These are phyloP conservation scores for Arabidopsis suecica DNA, from an alignment of 345 rosid species.

Conservation along the genomic window DNA sequence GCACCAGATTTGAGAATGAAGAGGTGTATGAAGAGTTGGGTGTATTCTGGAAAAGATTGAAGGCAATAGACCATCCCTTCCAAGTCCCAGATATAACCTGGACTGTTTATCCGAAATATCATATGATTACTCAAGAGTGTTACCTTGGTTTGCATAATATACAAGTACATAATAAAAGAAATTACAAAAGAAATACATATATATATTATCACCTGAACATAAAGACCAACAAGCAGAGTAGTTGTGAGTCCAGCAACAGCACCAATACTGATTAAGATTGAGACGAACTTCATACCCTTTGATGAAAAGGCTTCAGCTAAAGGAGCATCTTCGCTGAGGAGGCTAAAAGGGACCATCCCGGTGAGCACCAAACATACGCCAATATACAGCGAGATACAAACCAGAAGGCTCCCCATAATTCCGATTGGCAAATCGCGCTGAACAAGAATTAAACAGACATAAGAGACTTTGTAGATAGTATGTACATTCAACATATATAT, in stretches of 20 bases:
- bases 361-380: slow-evolving; percentile 92
- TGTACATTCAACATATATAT: not conserved
- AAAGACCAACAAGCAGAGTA: slow-evolving; percentile 91
- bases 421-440: slow-evolving; percentile 93
- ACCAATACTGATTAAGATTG: slow-evolving; percentile 81
- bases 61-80: slow-evolving; percentile 96
- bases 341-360: slow-evolving; percentile 88
- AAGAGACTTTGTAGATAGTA: not conserved
- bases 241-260: slow-evolving; percentile 99
- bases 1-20: slow-evolving; percentile 95
- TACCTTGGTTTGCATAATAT: slow-evolving; percentile 15
- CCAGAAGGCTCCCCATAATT: slow-evolving; percentile 86
- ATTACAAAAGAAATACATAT: slow-evolving; percentile 9
- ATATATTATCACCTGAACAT: slow-evolving; percentile 79
- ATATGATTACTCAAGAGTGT: not conserved
- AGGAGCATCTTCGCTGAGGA: slow-evolving; percentile 91
- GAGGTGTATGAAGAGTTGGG: slow-evolving; percentile 77
- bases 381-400: slow-evolving; percentile 73
- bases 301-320: slow-evolving; percentile 81
- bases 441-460: slow-evolving; percentile 36
- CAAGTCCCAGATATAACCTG: slow-evolving; percentile 88
- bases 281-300: slow-evolving; percentile 83
- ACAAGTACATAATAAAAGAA: slow-evolving; percentile 24
- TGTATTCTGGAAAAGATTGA: slow-evolving; percentile 85
- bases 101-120: slow-evolving; percentile 64